A percentile compares a stretch with the other conserved stretches of the same genome.
Conservation (phyloP, 768 basidiomycete genomes). For the Hydnomerulius pinastri region DNA sequence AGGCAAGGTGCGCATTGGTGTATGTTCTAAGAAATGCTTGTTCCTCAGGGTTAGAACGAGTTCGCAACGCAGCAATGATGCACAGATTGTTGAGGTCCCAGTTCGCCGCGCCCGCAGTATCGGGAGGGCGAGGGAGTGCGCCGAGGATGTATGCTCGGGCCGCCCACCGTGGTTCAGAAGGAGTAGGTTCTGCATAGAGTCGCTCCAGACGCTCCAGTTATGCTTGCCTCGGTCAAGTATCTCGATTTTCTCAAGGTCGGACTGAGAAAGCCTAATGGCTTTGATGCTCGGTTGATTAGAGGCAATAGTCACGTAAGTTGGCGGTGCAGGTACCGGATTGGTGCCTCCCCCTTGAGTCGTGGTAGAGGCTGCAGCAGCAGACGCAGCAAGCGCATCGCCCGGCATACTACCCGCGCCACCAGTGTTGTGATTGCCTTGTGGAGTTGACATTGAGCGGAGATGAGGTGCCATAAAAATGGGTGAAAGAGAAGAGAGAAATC, state of each 20-base stretch:
- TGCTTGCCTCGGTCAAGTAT: not conserved
- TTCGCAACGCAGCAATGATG: conserved; percentile 2
- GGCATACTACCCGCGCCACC: too few species aligned
- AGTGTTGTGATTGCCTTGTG: too few species aligned
- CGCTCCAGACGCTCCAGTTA: not conserved
- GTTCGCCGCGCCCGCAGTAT: not conserved
- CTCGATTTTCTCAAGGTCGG: not conserved
- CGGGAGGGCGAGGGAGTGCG: not conserved
- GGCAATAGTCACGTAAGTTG: too few species aligned
- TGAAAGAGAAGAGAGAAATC: not conserved
- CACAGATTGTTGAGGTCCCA: conserved; percentile 10
- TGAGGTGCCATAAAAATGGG: not conserved
- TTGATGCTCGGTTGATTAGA: not conserved
- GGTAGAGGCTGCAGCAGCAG: not conserved
- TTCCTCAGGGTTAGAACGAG: not conserved
- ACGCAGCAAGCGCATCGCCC: not conserved
- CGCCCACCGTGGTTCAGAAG: not conserved
- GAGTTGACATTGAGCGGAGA: not conserved
- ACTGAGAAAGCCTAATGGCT: not conserved
- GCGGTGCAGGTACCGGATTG: too few species aligned
- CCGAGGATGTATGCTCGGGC: conserved; percentile 1
- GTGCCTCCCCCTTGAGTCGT: too few species aligned
- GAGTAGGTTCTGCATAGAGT: not conserved
- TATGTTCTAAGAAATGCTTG: not conserved
- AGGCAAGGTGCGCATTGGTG: conserved; percentile 1